A percentile compares a stretch with the other conserved stretches of the same genome.
phyloP scores from a whole-genome alignment of 176 grass and related monocot genomes.

The Dactylis glomerata region DNA sequence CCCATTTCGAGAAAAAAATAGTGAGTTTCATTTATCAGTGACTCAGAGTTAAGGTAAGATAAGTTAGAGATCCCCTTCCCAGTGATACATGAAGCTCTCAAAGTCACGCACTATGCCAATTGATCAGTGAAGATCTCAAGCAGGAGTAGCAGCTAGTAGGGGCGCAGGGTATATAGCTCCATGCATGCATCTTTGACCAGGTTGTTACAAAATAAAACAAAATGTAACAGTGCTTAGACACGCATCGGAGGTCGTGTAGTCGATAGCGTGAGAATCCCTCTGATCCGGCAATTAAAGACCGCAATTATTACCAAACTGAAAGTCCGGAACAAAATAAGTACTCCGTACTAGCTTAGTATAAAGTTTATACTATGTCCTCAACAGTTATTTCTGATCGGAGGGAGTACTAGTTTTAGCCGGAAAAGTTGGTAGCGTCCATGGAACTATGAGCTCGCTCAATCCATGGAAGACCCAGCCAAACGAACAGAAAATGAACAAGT shows the following conservation, averaged over 20 bases:
- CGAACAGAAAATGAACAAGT: background rate
- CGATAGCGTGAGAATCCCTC: constrained; percentile 77
- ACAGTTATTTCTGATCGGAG: no score
- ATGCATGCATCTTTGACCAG: constrained; percentile 57
- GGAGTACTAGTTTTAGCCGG: background rate
- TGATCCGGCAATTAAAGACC: constrained; percentile 7
- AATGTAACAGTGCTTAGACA: background rate
- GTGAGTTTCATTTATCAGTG: no score
- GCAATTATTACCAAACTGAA: background rate
- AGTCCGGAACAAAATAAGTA: no score
- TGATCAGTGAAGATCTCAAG: no score
- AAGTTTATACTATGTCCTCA: no score
- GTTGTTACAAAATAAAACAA: background rate
- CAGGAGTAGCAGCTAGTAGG: background rate
- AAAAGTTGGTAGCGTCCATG: background rate
- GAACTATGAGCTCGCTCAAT: background rate
- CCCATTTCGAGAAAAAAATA: no score
- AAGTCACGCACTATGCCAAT: no score
- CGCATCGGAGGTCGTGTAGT: constrained; percentile 13
- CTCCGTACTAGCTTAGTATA: no score
- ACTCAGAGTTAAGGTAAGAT: no score
- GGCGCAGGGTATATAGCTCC: background rate
- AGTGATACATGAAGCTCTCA: no score
- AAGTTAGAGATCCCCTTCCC: no score
- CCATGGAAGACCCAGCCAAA: background rate